Conservation (phyloP, 768 basidiomycete species). For the Dictyophora rubrovolvata region DNA sequence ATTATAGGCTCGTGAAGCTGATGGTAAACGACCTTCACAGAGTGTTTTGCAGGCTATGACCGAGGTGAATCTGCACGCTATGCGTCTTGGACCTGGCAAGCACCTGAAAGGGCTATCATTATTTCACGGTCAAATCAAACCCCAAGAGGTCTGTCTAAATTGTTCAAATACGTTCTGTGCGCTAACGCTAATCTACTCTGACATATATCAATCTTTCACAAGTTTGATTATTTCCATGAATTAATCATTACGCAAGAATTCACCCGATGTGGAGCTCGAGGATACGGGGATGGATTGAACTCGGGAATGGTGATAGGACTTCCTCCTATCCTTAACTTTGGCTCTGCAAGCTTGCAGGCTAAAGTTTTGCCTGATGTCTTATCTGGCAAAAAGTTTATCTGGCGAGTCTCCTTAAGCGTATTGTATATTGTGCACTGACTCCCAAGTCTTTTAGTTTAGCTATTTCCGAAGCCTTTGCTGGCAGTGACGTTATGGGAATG, state of each 20-base stretch:
- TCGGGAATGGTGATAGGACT: conserved; percentile 75
- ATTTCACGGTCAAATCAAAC: conserved; percentile 64
- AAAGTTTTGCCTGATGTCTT: conserved; percentile 54
- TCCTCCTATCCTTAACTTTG: conserved; percentile 81
- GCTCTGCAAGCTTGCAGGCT: conserved; percentile 43
- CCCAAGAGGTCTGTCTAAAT: conserved; percentile 50
- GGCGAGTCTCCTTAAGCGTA: conserved; percentile 13
- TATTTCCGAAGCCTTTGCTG: conserved; percentile 83
- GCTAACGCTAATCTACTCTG: not conserved
- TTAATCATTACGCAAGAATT: conserved; percentile 76
- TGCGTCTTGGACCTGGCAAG: conserved; percentile 87
- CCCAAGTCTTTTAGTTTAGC: conserved; percentile 34
- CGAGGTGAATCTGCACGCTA: conserved; percentile 72
- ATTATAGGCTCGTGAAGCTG: conserved; percentile 59
- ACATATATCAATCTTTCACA: conserved; percentile 13
- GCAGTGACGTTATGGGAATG: conserved; percentile 74
- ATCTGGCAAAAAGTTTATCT: conserved; percentile 73
- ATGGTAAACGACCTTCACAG: conserved; percentile 80
- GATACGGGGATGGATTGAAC: conserved; percentile 74
- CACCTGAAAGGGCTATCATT: conserved; percentile 73
- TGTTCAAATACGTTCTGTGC: not conserved
- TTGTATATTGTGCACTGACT: not conserved
- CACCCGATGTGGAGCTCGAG: conserved; percentile 54
- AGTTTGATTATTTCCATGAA: conserved; percentile 86
- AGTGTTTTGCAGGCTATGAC: conserved; percentile 75